Percentiles rank a stretch among this genome's conserved stretches.
These are phyloP conservation scores for Trichoderma sp. DNA, from an alignment of 2,329 filamentous ascomycete species.

Conservation along the genomic window DNA sequence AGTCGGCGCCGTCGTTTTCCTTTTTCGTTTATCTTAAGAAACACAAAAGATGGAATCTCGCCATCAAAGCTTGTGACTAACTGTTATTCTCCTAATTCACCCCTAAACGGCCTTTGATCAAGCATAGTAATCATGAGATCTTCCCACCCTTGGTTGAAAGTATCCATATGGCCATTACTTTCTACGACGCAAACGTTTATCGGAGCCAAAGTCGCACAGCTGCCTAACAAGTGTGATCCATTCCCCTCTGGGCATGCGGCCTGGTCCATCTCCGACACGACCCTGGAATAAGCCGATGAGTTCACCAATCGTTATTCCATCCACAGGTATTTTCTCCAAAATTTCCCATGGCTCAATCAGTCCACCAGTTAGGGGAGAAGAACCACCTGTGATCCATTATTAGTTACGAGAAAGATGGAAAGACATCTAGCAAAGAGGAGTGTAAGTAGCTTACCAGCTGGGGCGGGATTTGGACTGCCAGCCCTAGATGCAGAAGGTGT, in stretches of 20 bases:
- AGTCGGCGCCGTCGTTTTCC: background rate
- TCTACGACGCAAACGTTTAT: conserved; percentile 52
- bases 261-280: conserved; percentile 52
- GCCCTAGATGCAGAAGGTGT: conserved; percentile 61
- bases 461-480: conserved; percentile 54
- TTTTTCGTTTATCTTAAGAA: background rate
- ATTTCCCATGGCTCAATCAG: conserved; percentile 53
- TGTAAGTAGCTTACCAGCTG: conserved; percentile 36
- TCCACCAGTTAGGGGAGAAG: conserved; percentile 36
- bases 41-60: background rate
- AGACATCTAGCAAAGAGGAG: background rate
- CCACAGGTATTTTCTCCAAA: conserved; percentile 50
- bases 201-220: conserved; percentile 51
- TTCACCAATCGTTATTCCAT: conserved; percentile 54
- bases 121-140: background rate
- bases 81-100: background rate
- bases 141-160: background rate
- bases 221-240: conserved; percentile 61
- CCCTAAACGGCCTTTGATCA: background rate
- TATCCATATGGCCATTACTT: conserved; percentile 26
- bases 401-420: background rate
- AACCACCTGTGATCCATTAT: conserved; percentile 27
- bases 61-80: background rate
- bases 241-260: conserved; percentile 51
- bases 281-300: conserved; percentile 54